phyloP scores from a whole-genome alignment of 306 rosid genomes.

The Prunus mira region DNA sequence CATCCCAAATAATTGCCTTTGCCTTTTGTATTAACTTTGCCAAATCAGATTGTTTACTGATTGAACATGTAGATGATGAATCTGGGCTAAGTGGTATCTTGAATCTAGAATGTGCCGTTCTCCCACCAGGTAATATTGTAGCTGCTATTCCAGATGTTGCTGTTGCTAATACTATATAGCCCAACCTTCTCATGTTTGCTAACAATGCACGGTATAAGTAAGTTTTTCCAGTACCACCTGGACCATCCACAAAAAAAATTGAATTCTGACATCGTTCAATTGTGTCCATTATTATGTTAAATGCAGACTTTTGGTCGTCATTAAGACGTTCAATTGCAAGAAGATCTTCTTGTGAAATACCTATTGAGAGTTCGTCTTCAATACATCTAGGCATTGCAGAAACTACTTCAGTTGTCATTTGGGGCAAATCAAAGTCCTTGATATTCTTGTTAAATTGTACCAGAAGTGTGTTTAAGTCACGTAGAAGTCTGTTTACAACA shows the following conservation, averaged over 20 bases:
- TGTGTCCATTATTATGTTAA: not conserved
- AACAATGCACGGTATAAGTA: not conserved
- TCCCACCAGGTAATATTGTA: not conserved
- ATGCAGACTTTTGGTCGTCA: not conserved
- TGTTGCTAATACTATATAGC: not conserved
- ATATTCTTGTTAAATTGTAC: not conserved
- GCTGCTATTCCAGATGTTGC: not conserved
- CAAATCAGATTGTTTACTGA: not conserved
- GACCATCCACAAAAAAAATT: too few relatives aligned
- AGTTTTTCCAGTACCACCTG: too few relatives aligned
- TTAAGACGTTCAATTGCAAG: not conserved
- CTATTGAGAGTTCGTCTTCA: not conserved
- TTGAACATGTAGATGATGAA: not conserved
- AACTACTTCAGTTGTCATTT: not conserved
- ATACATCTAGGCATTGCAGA: not conserved
- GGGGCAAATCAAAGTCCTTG: not conserved
- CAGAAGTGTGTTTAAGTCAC: not conserved
- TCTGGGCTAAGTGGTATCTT: not conserved
- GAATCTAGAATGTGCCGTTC: constrained; percentile 4
- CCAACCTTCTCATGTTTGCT: not conserved
- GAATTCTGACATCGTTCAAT: too few relatives aligned
- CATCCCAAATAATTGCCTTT: not conserved
- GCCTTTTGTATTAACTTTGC: not conserved
- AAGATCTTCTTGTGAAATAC: not conserved
- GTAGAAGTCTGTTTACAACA: not conserved